Base-by-base conservation (phyloP, 1,284 basidiomycete genomes). In the Vanrija humicola region DNA sequence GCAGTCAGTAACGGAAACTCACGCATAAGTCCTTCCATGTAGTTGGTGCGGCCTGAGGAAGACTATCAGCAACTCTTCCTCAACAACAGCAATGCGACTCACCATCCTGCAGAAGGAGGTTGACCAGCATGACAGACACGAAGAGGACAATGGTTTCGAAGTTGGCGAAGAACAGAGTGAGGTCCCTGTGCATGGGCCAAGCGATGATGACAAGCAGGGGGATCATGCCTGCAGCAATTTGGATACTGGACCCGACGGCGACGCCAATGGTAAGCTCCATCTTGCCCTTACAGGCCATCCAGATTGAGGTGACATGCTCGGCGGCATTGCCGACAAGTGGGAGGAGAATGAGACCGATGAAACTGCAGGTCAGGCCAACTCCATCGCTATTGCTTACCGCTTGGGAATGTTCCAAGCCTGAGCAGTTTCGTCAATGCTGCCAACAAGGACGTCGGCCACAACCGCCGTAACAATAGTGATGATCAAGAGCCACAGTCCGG, bases 401-500 rank as follows among this genome's bases (percentile, higher is more conserved):
- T 91, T 90, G 2, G 92, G 88, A 52, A 96, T 88, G 58, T 82
- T 73, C 73, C 88, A 92, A 48, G 86, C 79, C 19, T 83, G 78
- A 1, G 90, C 89, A 23, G 89, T 90, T 73, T 93, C 89, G 72
- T 94, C 91, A 59, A 94, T 94, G 2, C 89, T 90, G 6, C 86
- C 88, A 26, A 95, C 90, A 8, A 74, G 59, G 18, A 75, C 69
- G 52, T 74, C 91, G 40, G 91, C 92, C 61, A 87, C 89, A 78
- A 94, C 91, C 0, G 89, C 83, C 0, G 90, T 94, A 46, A 90
- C 69, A 38, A 93, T 76, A 1, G 91, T 94, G 28, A 90, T 83
- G 54, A 70, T 68, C 29, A 77, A 66, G 15, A 81, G 69, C 86
- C 77, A 76, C 52, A 80, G 59, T 15, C 79, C 81, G 18, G 89